Conservation (phyloP, 371 early-diverging fungal species). For the Synchytrium microbalum region DNA sequence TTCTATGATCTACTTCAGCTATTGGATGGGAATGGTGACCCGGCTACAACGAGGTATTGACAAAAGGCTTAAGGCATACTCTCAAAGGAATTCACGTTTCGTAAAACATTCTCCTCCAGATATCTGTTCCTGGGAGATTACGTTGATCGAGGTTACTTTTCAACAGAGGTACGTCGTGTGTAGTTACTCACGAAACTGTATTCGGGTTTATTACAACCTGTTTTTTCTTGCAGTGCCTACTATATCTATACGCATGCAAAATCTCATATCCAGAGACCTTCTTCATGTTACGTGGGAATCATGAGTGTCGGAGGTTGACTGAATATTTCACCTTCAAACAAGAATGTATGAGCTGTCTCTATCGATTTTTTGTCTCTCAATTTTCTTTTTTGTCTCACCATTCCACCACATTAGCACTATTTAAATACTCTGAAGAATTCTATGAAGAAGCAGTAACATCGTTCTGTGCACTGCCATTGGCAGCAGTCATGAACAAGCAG, state of each 20-base stretch:
- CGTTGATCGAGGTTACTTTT: slow-evolving; percentile 99
- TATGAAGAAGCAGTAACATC: slow-evolving; percentile 88
- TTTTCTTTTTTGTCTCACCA: slow-evolving; percentile 20
- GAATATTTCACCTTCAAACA: slow-evolving; percentile 95
- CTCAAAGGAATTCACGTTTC: too few relatives aligned
- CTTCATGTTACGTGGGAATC: slow-evolving; percentile 94
- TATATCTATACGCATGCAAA: slow-evolving; percentile 84
- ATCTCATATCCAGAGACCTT: slow-evolving; percentile 87
- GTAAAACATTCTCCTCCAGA: too few relatives aligned
- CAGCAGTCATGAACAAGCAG: slow-evolving; percentile 94
- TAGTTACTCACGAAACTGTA: background rate
- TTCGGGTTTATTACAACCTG: background rate
- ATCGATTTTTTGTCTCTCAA: slow-evolving; percentile 14
- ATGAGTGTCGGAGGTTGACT: slow-evolving; percentile 96
- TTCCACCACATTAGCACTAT: slow-evolving; percentile 54
- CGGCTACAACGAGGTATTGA: slow-evolving; percentile 96
- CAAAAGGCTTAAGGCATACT: too few relatives aligned
- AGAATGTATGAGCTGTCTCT: slow-evolving; percentile 67
- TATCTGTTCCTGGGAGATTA: slow-evolving; percentile 99
- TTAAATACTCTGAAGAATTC: slow-evolving; percentile 89
- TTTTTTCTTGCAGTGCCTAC: slow-evolving; percentile 55
- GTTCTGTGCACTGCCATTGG: slow-evolving; percentile 91
- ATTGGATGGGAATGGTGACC: slow-evolving; percentile 95
- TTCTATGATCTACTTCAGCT: slow-evolving; percentile 98
- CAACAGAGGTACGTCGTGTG: slow-evolving; percentile 62